Percentiles rank a stretch among this genome's conserved stretches.
Evolutionary conservation across 2,329 filamentous ascomycete genomes (phyloP).

Genomic region (Aspergillus costaricaensis): DNA sequence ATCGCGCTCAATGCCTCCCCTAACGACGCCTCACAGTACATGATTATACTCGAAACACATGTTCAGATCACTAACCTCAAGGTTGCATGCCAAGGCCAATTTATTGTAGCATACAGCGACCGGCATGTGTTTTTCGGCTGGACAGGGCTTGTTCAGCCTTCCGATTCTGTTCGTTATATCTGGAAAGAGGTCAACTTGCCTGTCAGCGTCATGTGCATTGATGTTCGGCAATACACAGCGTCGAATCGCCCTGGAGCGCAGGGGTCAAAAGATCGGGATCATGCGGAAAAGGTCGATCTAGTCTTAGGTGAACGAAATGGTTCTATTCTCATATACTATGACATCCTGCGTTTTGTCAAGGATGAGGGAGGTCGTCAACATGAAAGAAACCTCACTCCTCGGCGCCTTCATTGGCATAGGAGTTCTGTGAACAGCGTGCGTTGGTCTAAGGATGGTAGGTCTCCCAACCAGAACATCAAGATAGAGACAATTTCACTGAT

Average conservation of each 20-base stretch:
- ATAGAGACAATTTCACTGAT: conserved; percentile 1
- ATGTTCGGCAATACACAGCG: conserved; percentile 55
- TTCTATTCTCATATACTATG: conserved; percentile 77
- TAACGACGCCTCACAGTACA: conserved; percentile 26
- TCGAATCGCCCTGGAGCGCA: conserved; percentile 17
- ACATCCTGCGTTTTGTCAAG: conserved; percentile 63
- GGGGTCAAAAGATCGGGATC: conserved; percentile 27
- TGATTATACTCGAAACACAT: conserved; percentile 32
- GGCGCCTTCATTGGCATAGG: conserved; percentile 88
- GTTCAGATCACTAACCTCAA: conserved; percentile 33
- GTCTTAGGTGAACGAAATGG: conserved; percentile 76
- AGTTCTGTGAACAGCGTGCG: conserved; percentile 79
- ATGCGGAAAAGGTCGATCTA: conserved; percentile 63
- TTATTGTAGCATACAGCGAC: conserved; percentile 43
- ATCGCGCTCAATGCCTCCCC: conserved; percentile 27
- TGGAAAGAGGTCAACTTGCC: conserved; percentile 59
- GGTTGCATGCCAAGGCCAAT: conserved; percentile 32
- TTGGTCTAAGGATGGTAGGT: conserved; percentile 84
- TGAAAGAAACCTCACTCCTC: conserved; percentile 50
- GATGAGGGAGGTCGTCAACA: conserved; percentile 49
- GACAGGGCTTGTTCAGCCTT: conserved; percentile 35
- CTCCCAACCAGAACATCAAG: neutral
- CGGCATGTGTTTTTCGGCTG: conserved; percentile 62
- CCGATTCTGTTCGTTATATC: conserved; percentile 47
- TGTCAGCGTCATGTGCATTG: conserved; percentile 67